Evolutionary conservation across 345 rosid genomes (phyloP), one percentile per base, ranked within the genome.

Genomic region (Acer saccharum): DNA sequence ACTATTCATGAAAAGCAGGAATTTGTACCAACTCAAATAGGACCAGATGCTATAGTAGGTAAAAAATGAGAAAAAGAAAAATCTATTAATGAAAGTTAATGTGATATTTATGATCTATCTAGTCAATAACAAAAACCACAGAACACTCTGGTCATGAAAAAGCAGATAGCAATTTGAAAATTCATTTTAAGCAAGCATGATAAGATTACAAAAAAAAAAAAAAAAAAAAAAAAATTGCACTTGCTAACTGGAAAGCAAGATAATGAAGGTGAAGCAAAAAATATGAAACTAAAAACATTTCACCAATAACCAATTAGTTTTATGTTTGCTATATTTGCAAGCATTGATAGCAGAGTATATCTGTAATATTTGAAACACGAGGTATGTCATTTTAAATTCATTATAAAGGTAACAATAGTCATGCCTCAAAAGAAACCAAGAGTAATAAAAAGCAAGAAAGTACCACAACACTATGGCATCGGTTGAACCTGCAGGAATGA

Each of bases 401-500:
- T 17, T 23, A 27, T 23, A 43, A 63, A 16, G 60, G 13, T 23
- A 54, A 13, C 17, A 50, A 65, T 18, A 70, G 55, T 21, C 58
- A 63, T 27, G 69, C 57, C 74, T 16, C 50, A 44, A 69, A 62
- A 69, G 72, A 25, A 41, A 23, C 63, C 71, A 62, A 69, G 63
- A 76, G 54, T 39, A 6, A 76, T 14, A 32, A 10, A 76, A 4
- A 61, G 72, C 21, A 73, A 70, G 79, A 80, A 76, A 44, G 21
- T 86, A 95, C 99, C 98, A 91, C 73, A 95, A 89, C 60, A 84
- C 98, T 76, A 91, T 89, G 21, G 98, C 97, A 78, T 95, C 97
- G 43, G 98, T 95, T 81, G 98, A 95, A 74, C 98, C 98, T 72
- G 98, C 90, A 17, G 97, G 98, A 77, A 91, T 93, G 83, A 95